A percentile compares a stretch with the other conserved stretches of the same genome.
phyloP scores from a whole-genome alignment of 805 yeast species.

The Vanderwaltozyma verrucispora region DNA sequence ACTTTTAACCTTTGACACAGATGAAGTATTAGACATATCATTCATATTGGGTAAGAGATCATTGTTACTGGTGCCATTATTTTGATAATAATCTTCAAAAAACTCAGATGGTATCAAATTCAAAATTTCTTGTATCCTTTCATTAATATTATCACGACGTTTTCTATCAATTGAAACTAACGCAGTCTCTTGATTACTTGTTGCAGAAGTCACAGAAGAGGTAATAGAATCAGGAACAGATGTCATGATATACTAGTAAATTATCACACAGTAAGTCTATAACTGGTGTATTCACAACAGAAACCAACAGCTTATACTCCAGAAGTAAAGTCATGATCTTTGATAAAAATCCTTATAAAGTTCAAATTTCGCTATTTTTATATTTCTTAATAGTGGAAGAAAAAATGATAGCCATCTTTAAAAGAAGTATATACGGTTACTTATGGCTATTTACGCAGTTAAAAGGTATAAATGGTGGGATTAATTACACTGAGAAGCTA shows the following conservation, averaged over 20 bases:
- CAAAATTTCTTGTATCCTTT: constrained; percentile 43
- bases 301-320: too few relatives aligned
- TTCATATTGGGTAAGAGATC: constrained; percentile 7
- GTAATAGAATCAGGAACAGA: constrained; percentile 12
- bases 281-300: too few relatives aligned
- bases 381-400: too few relatives aligned
- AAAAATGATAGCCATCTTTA: too few relatives aligned
- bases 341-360: too few relatives aligned
- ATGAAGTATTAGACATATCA: background rate
- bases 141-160: constrained; percentile 48
- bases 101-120: constrained; percentile 35
- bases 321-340: too few relatives aligned
- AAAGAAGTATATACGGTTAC: too few relatives aligned
- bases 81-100: constrained; percentile 31
- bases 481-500: too few relatives aligned
- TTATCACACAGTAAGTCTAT: background rate
- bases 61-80: constrained; percentile 1
- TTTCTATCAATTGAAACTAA: constrained; percentile 32
- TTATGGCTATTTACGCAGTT: too few relatives aligned
- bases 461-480: too few relatives aligned
- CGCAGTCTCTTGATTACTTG: constrained; percentile 11
- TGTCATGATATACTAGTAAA: constrained; percentile 3
- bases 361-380: too few relatives aligned
- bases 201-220: constrained; percentile 13
- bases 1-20: constrained; percentile 27